A percentile compares a stretch with the other conserved stretches of the same genome.
Evolutionary conservation across 768 basidiomycete species (phyloP).

Genomic region (Wakefieldia striispora): DNA sequence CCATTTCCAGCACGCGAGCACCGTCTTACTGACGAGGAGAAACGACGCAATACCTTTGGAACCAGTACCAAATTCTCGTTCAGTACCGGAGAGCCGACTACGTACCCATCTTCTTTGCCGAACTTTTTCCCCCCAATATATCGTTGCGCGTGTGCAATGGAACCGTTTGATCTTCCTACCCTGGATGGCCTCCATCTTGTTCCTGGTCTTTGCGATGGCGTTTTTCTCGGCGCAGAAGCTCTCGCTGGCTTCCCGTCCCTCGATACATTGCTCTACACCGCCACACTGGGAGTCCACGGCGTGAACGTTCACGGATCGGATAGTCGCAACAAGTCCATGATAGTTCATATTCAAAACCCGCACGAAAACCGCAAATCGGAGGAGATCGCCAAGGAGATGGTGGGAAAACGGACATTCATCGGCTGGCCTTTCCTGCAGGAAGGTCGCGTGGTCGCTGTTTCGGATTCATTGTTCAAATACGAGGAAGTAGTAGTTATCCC

Average conservation of each 20-base stretch:
- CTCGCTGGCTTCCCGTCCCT: slow-evolving; percentile 97
- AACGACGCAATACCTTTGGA: slow-evolving; percentile 70
- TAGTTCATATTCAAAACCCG: slow-evolving; percentile 78
- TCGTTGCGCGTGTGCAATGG: slow-evolving; percentile 76
- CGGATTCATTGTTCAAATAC: slow-evolving; percentile 85
- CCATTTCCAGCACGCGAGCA: slow-evolving; percentile 64
- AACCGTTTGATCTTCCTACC: slow-evolving; percentile 85
- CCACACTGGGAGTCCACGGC: slow-evolving; percentile 76
- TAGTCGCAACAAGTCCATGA: slow-evolving; percentile 90
- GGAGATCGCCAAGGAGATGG: slow-evolving; percentile 69
- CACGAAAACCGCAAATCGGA: slow-evolving; percentile 66
- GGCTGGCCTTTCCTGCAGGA: slow-evolving; percentile 97
- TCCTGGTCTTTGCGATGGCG: slow-evolving; percentile 85
- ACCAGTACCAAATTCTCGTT: slow-evolving; percentile 79
- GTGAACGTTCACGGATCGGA: slow-evolving; percentile 94
- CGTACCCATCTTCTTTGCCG: slow-evolving; percentile 89
- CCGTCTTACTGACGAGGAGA: slow-evolving; percentile 74
- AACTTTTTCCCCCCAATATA: slow-evolving; percentile 91
- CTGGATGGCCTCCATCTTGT: slow-evolving; percentile 81
- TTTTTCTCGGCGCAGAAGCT: slow-evolving; percentile 78
- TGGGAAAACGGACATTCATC: slow-evolving; percentile 75
- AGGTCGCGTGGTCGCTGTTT: slow-evolving; percentile 81
- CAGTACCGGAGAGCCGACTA: slow-evolving; percentile 56
- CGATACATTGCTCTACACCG: slow-evolving; percentile 79
- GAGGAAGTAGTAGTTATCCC: slow-evolving; percentile 62